Conservation (phyloP, 1,284 basidiomycete species). For the Mrakiaceae sp. region DNA sequence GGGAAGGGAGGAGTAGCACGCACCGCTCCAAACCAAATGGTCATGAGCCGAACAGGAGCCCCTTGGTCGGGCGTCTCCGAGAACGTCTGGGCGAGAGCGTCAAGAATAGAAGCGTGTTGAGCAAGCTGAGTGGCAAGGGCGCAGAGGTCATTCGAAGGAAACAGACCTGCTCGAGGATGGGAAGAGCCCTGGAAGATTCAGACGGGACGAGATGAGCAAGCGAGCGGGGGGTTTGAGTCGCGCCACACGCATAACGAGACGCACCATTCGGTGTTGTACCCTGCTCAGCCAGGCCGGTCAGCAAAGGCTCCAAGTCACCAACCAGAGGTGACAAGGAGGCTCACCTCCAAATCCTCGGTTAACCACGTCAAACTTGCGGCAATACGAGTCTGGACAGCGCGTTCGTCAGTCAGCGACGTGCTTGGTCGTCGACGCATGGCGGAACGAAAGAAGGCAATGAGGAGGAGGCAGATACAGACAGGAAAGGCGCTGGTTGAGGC, state of each 20-base stretch:
- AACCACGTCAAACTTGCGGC: constrained; percentile 57
- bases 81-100: constrained; percentile 34
- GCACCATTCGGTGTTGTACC: constrained; percentile 68
- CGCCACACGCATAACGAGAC: background rate
- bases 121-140: background rate
- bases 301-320: background rate
- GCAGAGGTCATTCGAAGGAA: background rate
- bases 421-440: background rate
- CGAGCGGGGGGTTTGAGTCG: background rate
- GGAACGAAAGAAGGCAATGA: background rate
- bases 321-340: background rate
- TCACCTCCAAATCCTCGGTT: constrained; percentile 52
- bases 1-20: too few relatives aligned
- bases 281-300: constrained; percentile 26
- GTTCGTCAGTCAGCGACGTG: background rate
- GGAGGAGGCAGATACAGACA: constrained; percentile 37
- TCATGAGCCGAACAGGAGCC: constrained; percentile 54
- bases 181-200: constrained; percentile 44
- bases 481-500: constrained; percentile 41
- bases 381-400: constrained; percentile 7
- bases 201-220: background rate
- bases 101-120: constrained; percentile 28
- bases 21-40: constrained; percentile 72
- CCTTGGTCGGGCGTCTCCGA: too few relatives aligned
- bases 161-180: constrained; percentile 59